These are phyloP conservation scores for Stachybotrys chartarum DNA, from an alignment of 2,329 filamentous ascomycete species.

Conservation along the genomic window DNA sequence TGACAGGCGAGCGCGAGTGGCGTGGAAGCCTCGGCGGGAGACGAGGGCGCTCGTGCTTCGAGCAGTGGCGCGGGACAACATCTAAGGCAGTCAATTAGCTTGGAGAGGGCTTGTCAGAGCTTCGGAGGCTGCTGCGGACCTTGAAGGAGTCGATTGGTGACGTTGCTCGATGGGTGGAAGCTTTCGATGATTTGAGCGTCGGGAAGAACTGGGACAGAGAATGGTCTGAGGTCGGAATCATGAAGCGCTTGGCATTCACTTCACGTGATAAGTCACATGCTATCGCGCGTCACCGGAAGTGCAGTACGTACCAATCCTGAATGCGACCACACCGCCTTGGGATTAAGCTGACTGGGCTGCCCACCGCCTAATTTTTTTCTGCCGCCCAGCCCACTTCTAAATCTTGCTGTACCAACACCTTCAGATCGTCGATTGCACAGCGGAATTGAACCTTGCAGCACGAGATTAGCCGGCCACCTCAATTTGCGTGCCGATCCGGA, in stretches of 20 bases:
- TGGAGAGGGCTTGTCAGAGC: background rate
- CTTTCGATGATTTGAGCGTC: conserved; percentile 16
- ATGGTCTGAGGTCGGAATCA: conserved; percentile 21
- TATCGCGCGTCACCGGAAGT: background rate
- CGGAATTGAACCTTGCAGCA: background rate
- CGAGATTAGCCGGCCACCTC: background rate
- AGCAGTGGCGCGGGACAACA: conserved; percentile 68
- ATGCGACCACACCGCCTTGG: conserved; percentile 16
- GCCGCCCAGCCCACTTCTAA: conserved; percentile 8
- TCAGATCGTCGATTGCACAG: background rate
- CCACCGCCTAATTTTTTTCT: conserved; percentile 16
- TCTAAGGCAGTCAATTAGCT: conserved; percentile 52
- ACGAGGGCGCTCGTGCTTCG: conserved; percentile 61
- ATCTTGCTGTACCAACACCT: background rate
- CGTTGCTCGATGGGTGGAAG: conserved; percentile 12
- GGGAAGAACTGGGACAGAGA: conserved; percentile 19
- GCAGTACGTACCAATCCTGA: background rate
- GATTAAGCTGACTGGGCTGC: background rate
- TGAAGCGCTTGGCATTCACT: conserved; percentile 12
- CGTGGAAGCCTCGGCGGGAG: conserved; percentile 89
- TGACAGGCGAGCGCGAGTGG: conserved; percentile 75
- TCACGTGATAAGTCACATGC: conserved; percentile 16
- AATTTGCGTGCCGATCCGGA: background rate
- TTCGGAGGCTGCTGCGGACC: conserved; percentile 10
- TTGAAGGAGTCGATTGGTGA: conserved; percentile 19